Evolutionary conservation across 1,284 basidiomycete genomes (phyloP), one percentile per base, ranked within the genome.

Genomic region (Apiotrichum montevideense): DNA sequence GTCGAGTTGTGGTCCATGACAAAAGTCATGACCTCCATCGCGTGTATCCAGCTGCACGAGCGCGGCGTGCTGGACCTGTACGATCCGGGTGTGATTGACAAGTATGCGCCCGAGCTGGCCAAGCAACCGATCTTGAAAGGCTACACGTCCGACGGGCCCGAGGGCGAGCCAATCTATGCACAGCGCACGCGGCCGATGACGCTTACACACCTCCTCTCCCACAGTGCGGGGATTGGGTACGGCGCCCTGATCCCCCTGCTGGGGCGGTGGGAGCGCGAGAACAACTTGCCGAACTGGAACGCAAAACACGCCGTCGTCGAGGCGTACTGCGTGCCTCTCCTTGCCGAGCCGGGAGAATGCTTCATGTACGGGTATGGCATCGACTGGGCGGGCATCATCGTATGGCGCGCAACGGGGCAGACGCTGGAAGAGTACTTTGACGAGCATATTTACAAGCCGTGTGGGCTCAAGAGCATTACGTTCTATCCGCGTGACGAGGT

Each of bases 371-470:
- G 56, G 8, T 56, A 61, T 46, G 68, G 68, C 0, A 72, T 74
- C 37, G 77, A 78, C 54, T 74, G 68, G 69, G 64, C 67, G 33
- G 74, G 68, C 5, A 37, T 63, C 50, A 15, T 70, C 51, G 64
- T 77, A 39, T 58, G 63, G 42, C 66, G 74, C 29, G 55, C 66
- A 13, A 65, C 63, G 0, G 70, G 69, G 3, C 44, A 58, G 33
- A 55, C 51, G 2, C 65, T 76, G 8, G 72, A 73, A 46, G 65
- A 65, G 4, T 71, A 68, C 52, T 69, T 59, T 40, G n/a, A 42
- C 6, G 37, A 55, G 29, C n/a, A 62, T 56, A 58, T 61, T 46
- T 61, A 55, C 14, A 41, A 6, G 2, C 59, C 56, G 1, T 39
- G 47, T 32, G 59, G 59, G 33, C 47, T 73, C 15, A 63, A 51